Evolutionary conservation across 306 rosid species (phyloP).

Genomic region (Begonia masoniana): DNA sequence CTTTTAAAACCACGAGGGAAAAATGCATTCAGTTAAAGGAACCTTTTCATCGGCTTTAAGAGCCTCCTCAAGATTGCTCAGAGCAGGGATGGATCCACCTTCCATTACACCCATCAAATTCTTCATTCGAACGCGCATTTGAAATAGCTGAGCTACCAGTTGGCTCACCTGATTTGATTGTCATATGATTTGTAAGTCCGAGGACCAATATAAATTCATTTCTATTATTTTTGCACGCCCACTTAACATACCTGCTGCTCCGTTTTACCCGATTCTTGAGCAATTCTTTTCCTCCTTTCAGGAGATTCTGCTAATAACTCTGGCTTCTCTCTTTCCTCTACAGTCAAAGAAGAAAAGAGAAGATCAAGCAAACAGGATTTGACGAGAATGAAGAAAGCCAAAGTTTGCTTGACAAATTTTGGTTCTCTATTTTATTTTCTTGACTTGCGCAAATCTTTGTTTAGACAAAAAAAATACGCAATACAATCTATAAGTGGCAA

Average conservation of each 20-base stretch:
- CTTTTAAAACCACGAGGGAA: not conserved
- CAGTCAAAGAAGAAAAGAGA: slow-evolving; percentile 17
- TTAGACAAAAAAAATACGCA: no score
- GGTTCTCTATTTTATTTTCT: no score
- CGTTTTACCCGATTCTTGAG: slow-evolving; percentile 85
- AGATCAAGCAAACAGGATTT: not conserved
- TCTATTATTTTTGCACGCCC: not conserved
- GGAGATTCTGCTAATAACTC: slow-evolving; percentile 91
- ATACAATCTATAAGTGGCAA: no score
- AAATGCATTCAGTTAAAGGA: slow-evolving; percentile 1
- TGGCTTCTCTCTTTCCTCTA: slow-evolving; percentile 97
- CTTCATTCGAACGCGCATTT: slow-evolving; percentile 95
- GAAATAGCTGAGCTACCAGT: slow-evolving; percentile 85
- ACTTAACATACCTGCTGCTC: slow-evolving; percentile 69
- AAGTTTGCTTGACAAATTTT: not conserved
- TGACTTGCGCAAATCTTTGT: no score
- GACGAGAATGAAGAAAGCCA: not conserved
- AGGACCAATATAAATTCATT: no score
- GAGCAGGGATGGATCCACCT: slow-evolving; percentile 73
- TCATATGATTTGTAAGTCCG: no score
- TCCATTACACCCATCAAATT: slow-evolving; percentile 88
- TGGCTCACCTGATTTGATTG: slow-evolving; percentile 53
- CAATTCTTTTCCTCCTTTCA: slow-evolving; percentile 75
- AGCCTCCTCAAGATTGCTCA: slow-evolving; percentile 79
- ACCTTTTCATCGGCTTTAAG: slow-evolving; percentile 90